Evolutionary conservation across 129 eudicot species (phyloP).

Genomic region (Flaveria sonorensis): DNA sequence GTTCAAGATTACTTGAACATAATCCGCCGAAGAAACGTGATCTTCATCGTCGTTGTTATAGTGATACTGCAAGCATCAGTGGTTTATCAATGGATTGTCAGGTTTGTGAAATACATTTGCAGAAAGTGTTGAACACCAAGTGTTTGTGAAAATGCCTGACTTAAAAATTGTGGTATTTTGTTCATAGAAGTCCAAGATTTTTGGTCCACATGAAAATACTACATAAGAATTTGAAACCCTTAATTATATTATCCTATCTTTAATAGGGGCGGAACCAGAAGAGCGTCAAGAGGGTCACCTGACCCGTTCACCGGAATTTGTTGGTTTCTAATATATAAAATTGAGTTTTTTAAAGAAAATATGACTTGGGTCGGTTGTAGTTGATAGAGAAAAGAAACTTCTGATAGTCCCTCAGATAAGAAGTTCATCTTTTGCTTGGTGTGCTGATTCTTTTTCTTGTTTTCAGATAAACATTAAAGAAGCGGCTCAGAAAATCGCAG

Average conservation of each 20-base stretch:
- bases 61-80: constrained; percentile 34
- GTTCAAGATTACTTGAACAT: constrained; percentile 34
- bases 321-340: no score
- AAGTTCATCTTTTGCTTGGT: not conserved
- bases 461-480: constrained; percentile 51
- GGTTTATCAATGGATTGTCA: constrained; percentile 24
- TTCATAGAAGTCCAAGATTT: no score
- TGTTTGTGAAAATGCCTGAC: constrained; percentile 7
- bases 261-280: no score
- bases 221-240: not conserved
- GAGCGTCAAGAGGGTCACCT: no score
- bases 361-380: no score
- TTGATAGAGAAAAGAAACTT: no score
- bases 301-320: no score
- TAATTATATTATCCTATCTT: not conserved
- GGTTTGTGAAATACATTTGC: constrained; percentile 19
- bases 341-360: no score
- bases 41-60: constrained; percentile 31
- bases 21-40: constrained; percentile 23
- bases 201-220: not conserved
- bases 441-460: not conserved
- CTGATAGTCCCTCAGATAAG: no score
- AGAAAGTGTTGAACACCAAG: not conserved
- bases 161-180: not conserved
- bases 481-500: constrained; percentile 54